Percentiles rank a stretch among this genome's conserved stretches.
Conservation (phyloP, 2,329 filamentous ascomycete species). For the Pseudogymnoascus sp. region DNA sequence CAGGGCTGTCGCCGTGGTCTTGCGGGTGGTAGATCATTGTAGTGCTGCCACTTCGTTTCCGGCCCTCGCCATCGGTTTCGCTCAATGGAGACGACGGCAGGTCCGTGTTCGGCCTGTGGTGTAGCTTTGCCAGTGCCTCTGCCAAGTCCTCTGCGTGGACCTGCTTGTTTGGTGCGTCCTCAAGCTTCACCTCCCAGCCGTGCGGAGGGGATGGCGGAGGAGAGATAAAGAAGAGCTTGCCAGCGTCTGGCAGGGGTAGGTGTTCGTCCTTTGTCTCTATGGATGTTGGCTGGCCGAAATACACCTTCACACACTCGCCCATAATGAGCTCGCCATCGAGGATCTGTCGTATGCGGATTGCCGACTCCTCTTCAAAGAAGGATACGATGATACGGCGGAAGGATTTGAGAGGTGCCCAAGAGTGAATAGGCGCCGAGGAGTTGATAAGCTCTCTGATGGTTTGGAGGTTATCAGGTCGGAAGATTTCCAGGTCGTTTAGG, state of each 20-base stretch:
- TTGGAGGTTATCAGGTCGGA: conserved; percentile 64
- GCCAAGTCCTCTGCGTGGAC: conserved; percentile 63
- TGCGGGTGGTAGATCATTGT: conserved; percentile 58
- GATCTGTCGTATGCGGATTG: conserved; percentile 60
- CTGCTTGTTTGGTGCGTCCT: conserved; percentile 62
- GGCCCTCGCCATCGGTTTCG: conserved; percentile 22
- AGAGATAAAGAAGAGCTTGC: conserved; percentile 66
- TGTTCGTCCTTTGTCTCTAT: conserved; percentile 47
- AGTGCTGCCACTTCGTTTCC: conserved; percentile 49
- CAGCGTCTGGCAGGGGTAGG: conserved; percentile 58
- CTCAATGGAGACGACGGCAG: conserved; percentile 37
- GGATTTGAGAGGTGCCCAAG: conserved; percentile 72
- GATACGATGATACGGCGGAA: conserved; percentile 76
- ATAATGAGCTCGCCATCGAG: conserved; percentile 69
- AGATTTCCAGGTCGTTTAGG: conserved; percentile 64
- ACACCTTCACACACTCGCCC: conserved; percentile 60
- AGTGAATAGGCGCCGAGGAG: conserved; percentile 62
- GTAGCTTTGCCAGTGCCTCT: conserved; percentile 54
- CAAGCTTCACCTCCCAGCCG: conserved; percentile 59
- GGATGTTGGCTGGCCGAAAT: conserved; percentile 57
- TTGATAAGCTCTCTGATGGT: conserved; percentile 65
- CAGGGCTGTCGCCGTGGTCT: conserved; percentile 45
- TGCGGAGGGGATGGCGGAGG: conserved; percentile 60
- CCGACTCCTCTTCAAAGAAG: conserved; percentile 62
- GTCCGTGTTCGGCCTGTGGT: conserved; percentile 33